Evolutionary conservation across 2,329 filamentous ascomycete genomes (phyloP), one percentile per base, ranked within the genome.

Genomic region (Diaporthe destruens): DNA sequence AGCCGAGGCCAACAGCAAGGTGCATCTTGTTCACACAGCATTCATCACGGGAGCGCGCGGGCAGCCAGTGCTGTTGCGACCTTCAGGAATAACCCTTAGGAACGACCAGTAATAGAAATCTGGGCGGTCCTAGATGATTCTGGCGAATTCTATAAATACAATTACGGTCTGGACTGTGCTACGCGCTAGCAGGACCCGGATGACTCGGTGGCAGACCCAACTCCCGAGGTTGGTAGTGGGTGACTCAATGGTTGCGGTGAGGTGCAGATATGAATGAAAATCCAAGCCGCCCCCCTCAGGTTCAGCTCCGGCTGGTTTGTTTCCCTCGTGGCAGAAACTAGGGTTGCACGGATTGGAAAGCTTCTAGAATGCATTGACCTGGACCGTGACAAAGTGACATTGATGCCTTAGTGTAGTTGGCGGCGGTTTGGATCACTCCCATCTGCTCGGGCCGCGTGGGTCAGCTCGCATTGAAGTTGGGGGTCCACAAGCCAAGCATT

Each of bases 391-490:
- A n/a, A n/a, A n/a, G n/a, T n/a, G n/a, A 66, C 61, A 39, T 66
- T 66, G n/a, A 66, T 36, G 61, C 47, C 42, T 47, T 47, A 6
- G 3, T 42, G 39, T 51, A 39, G 47, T 12, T 39, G n/a, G 47
- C n/a, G 7, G 47, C 7, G 29, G 61, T 66, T 53, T 53, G 61
- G 44, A 65, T 20, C 23, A 65, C 16, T 53, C 32, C 44, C 61
- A 53, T 25, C 47, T 53, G 61, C 61, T 66, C 61, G 61, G 61
- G 61, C 61, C 61, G 61, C 47, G 61, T 66, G 61, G 61, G 47
- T 65, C 61, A 65, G 61, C 44, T 65, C 44, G 61, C 61, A 65
- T 51, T 65, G 61, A 65, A 65, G 61, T 65, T 14, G 34, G 61
- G 61, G 61, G 44, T 39, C 61, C 61, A 51, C 61, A 51, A 65